Conservation (phyloP, 331 rosid genomes). For the Malus hybrid region DNA sequence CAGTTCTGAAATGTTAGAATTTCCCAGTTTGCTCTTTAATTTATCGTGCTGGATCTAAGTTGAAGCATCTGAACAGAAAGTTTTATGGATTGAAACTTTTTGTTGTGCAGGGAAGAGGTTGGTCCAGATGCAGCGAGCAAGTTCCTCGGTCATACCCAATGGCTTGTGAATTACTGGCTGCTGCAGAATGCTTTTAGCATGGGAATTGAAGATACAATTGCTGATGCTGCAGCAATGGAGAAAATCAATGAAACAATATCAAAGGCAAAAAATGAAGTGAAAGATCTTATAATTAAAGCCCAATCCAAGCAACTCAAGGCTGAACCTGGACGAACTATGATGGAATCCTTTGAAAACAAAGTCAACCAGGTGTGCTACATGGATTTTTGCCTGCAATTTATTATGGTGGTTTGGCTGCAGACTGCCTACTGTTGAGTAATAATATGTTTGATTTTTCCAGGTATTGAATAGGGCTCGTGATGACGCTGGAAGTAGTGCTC, state of each 20-base stretch:
- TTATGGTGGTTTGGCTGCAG: not conserved
- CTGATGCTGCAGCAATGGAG: slow-evolving; percentile 90
- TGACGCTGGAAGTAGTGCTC: slow-evolving; percentile 96
- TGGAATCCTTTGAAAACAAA: slow-evolving; percentile 91
- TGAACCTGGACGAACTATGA: slow-evolving; percentile 92
- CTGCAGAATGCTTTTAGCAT: slow-evolving; percentile 91
- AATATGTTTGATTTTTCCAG: slow-evolving; percentile 20
- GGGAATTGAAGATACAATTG: slow-evolving; percentile 98
- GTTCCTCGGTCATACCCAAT: slow-evolving; percentile 93
- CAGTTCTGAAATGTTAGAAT: not conserved
- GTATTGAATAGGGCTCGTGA: slow-evolving; percentile 90
- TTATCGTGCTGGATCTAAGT: no score
- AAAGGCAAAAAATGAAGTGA: slow-evolving; percentile 81
- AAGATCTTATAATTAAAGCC: slow-evolving; percentile 70
- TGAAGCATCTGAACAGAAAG: not conserved
- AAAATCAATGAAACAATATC: slow-evolving; percentile 76
- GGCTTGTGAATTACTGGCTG: slow-evolving; percentile 99
- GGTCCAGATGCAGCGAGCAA: slow-evolving; percentile 99
- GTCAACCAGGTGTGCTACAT: slow-evolving; percentile 68
- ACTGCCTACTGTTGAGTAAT: not conserved
- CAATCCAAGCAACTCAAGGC: slow-evolving; percentile 76
- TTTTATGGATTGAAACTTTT: not conserved
- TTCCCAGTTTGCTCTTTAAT: no score
- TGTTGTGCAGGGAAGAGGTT: slow-evolving; percentile 83
- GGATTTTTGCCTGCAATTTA: not conserved